These are phyloP conservation scores for Galerina sulciceps DNA, from an alignment of 768 basidiomycete genomes.

Conservation along the genomic window DNA sequence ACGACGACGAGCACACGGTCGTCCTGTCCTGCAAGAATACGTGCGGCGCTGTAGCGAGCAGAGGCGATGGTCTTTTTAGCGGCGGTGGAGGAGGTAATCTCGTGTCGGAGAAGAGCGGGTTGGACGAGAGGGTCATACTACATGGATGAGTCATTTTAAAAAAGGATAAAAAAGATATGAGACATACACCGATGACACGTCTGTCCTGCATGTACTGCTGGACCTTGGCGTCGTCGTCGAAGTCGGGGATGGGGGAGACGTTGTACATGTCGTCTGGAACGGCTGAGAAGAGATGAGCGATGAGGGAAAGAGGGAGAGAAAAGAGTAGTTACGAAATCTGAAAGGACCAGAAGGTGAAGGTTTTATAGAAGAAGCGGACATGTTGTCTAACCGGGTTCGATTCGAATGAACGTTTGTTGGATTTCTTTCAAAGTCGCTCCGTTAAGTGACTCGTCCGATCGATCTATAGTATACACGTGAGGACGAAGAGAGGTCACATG, in stretches of 20 bases:
- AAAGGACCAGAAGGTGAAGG: slow-evolving; percentile 24
- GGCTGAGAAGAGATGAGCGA: slow-evolving; percentile 36
- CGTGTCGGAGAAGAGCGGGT: slow-evolving; percentile 88
- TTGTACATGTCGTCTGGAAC: slow-evolving; percentile 53
- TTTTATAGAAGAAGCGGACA: slow-evolving; percentile 37
- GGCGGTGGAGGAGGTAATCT: slow-evolving; percentile 67
- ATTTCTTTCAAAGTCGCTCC: slow-evolving; percentile 18
- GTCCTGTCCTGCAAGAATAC: slow-evolving; percentile 82
- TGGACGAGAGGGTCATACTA: slow-evolving; percentile 97
- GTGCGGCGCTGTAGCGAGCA: slow-evolving; percentile 79
- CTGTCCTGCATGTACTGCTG: slow-evolving; percentile 81
- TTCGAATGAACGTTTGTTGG: slow-evolving; percentile 16
- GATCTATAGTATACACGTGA: slow-evolving; percentile 9
- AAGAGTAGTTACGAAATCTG: slow-evolving; percentile 32
- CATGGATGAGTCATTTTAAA: slow-evolving; percentile 1
- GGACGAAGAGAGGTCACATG: slow-evolving; percentile 6
- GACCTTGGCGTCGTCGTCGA: slow-evolving; percentile 65
- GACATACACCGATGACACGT: slow-evolving; percentile 76
- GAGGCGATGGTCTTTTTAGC: slow-evolving; percentile 79
- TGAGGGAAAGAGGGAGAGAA: slow-evolving; percentile 18
- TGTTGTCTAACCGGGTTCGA: slow-evolving; percentile 15
- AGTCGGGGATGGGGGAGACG: slow-evolving; percentile 66
- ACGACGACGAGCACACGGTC: slow-evolving; percentile 89
- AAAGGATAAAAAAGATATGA: slow-evolving; percentile 1
- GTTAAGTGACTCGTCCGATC: slow-evolving; percentile 15